A percentile compares a stretch with the other conserved stretches of the same genome.
These are phyloP conservation scores for Amoeboradix gromovi DNA, from an alignment of 371 early-diverging fungal genomes.

Conservation along the genomic window DNA sequence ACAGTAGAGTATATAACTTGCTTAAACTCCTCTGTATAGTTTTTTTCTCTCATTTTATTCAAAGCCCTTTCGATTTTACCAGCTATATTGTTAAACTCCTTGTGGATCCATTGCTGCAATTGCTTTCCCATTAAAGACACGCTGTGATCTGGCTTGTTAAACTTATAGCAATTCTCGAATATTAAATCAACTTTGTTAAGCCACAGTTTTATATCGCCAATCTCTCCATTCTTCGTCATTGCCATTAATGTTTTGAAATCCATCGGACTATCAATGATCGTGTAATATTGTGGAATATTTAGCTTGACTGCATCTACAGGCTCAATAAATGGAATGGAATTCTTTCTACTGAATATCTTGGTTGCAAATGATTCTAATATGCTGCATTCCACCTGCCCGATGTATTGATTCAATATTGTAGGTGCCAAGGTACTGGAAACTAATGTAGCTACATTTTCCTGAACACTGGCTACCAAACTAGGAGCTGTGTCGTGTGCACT, in stretches of 20 bases:
- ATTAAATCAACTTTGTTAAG: slow-evolving; percentile 30
- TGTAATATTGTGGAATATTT: slow-evolving; percentile 10
- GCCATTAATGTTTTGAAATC: slow-evolving; percentile 7
- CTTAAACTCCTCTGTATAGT: too few relatives aligned
- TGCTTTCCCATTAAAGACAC: not conserved
- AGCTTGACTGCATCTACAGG: slow-evolving; percentile 40
- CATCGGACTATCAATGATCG: slow-evolving; percentile 8
- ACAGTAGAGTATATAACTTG: too few relatives aligned
- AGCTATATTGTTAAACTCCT: too few relatives aligned
- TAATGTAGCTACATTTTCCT: not conserved
- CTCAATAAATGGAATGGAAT: slow-evolving; percentile 14
- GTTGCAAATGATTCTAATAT: slow-evolving; percentile 7
- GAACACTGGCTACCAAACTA: too few relatives aligned
- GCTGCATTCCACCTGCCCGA: slow-evolving; percentile 13
- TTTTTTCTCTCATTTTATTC: too few relatives aligned
- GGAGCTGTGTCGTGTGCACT: not conserved
- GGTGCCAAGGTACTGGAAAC: too few relatives aligned
- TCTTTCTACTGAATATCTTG: not conserved
- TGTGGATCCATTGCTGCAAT: too few relatives aligned
- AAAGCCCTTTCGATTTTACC: too few relatives aligned
- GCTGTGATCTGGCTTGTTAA: slow-evolving; percentile 41
- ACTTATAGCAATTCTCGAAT: slow-evolving; percentile 30
- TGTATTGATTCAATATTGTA: slow-evolving; percentile 9
- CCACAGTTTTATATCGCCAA: slow-evolving; percentile 38
- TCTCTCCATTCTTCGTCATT: slow-evolving; percentile 22